Conservation (phyloP, 2,329 filamentous ascomycete genomes). For the Tolypocladium sp. region DNA sequence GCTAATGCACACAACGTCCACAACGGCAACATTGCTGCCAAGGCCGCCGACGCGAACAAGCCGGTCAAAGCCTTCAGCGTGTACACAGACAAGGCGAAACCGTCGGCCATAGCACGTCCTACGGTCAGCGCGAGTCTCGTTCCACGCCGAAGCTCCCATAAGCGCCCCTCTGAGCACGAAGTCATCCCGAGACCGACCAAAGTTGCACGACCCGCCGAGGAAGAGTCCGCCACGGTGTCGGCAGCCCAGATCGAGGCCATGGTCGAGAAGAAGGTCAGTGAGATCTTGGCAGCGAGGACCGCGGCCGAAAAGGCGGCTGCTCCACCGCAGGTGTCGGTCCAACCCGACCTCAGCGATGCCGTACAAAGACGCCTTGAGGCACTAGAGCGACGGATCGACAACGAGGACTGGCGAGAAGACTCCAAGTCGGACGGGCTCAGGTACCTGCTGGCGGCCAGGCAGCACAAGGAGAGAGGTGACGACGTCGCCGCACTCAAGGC, state of each 20-base stretch:
- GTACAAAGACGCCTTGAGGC: constrained; percentile 75
- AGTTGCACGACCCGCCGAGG: constrained; percentile 28
- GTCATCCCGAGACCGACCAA: constrained; percentile 37
- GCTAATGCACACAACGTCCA: constrained; percentile 68
- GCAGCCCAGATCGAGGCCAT: constrained; percentile 78
- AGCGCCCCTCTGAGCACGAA: constrained; percentile 34
- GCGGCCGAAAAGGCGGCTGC: constrained; percentile 36
- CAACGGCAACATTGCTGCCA: constrained; percentile 41
- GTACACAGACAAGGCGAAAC: constrained; percentile 64
- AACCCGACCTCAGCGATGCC: constrained; percentile 58
- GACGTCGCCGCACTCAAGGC: constrained; percentile 70
- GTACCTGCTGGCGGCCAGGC: constrained; percentile 81
- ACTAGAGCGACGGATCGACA: constrained; percentile 76
- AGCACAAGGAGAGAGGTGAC: constrained; percentile 78
- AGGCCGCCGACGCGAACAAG: constrained; percentile 45
- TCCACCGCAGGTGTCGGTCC: constrained; percentile 21
- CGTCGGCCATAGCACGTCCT: constrained; percentile 23
- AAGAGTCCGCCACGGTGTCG: constrained; percentile 41
- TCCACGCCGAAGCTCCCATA: constrained; percentile 16
- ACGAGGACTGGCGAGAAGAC: constrained; percentile 54
- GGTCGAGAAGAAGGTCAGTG: constrained; percentile 84
- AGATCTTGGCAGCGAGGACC: constrained; percentile 69
- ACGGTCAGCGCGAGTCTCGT: constrained; percentile 16
- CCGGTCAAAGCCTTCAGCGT: constrained; percentile 80
- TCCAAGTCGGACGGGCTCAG: constrained; percentile 72